Evolutionary conservation across 805 yeast genomes (phyloP).

Genomic region (Ogataea siamensis): DNA sequence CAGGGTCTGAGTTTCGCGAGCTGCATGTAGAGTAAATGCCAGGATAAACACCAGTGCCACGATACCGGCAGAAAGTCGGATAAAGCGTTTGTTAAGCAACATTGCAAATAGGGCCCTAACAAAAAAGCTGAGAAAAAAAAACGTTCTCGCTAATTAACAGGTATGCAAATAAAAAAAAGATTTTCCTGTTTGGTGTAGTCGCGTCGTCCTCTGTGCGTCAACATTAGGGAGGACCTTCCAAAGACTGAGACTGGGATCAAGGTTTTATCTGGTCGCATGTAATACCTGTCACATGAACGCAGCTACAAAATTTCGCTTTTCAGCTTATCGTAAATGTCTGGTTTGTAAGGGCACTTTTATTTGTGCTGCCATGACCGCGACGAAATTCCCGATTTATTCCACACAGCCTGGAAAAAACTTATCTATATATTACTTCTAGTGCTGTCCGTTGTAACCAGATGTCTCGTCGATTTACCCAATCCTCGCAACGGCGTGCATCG

Average conservation of each 20-base stretch:
- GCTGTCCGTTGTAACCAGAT: conserved; percentile 8
- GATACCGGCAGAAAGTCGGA: conserved; percentile 18
- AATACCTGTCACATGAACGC: too few relatives aligned
- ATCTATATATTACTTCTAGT: conserved; percentile 1
- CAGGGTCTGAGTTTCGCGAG: conserved; percentile 14
- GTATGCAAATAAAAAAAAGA: conserved; percentile 2
- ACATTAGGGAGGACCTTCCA: too few relatives aligned
- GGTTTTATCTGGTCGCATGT: too few relatives aligned
- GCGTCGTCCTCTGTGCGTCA: not conserved
- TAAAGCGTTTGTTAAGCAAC: conserved; percentile 20
- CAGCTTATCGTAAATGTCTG: too few relatives aligned
- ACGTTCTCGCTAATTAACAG: conserved; percentile 1
- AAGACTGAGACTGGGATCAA: too few relatives aligned
- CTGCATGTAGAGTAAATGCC: conserved; percentile 12
- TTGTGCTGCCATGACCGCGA: not conserved
- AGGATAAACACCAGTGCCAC: conserved; percentile 12
- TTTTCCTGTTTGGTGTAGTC: not conserved
- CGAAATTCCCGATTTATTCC: conserved; percentile 8
- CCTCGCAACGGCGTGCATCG: conserved; percentile 50
- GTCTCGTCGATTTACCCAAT: conserved; percentile 38
- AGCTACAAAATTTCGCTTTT: too few relatives aligned
- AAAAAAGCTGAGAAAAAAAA: not conserved
- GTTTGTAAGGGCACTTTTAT: too few relatives aligned
- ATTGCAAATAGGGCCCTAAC: not conserved
- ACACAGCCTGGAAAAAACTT: conserved; percentile 9